Base-by-base conservation (phyloP, 176 grass and related monocot genomes). In the Cenchrus purpureus region DNA sequence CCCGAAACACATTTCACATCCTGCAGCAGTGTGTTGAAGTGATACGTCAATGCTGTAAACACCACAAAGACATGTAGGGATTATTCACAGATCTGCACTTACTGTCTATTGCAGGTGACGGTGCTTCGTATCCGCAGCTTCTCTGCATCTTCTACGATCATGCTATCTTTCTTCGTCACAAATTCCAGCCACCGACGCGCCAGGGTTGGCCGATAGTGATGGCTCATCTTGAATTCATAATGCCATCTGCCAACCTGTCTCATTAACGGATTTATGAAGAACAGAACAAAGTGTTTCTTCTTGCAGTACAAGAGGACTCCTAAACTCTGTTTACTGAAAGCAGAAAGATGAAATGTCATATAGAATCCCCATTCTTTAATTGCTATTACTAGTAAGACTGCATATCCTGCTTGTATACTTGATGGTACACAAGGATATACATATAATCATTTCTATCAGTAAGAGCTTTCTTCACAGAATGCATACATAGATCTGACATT, bases 11-110 rank as follows among this genome's bases (percentile, higher is more conserved):
- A 53, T 53, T 74, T 50, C 5, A 4, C 6, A 42, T 22, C 83
- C 71, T 86, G 78, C 68, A 87, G 64, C 75, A 87, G 67, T 76
- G 78, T 46, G 60, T 31, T 31, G 1, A 54, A 59, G 74, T 79
- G 50, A 58, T 60, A 44, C 61, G 28, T 74, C 59, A 74, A 44
- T 62, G 60, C 14, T 60, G 65, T 69, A 59, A 79, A 73, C 48
- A 68, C 31, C 4, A 84, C 3, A 31, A 57, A 32, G 66, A 73
- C 59, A 76, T 11, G 20, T 7, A 59, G 58, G 37, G 65, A 83
- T 22, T 51, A 48, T 61, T 65, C 17, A 82, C n/a, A 42, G 69
- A 65, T 32, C 16, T 8, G 17, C 14, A 87, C 84, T 68, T 83
- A 44, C 12, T 1, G 16, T 62, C 50, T 68, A 31, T 8, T 53